Evolutionary conservation across 495 filamentous ascomycete genomes (phyloP).

Genomic region (Penicillium roqueforti): DNA sequence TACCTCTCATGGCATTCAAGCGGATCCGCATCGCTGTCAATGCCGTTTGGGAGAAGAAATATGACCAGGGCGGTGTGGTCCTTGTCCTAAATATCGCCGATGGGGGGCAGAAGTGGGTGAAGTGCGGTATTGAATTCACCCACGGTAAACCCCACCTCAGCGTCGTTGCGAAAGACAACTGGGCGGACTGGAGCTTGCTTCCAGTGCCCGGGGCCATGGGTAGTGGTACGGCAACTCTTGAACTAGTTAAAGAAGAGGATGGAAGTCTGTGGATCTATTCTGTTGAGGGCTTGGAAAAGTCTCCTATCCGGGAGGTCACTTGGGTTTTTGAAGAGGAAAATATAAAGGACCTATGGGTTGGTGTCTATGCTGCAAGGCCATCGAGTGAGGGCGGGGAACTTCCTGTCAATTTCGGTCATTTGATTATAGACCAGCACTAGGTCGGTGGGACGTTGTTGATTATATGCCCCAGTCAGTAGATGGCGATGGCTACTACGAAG

Average conservation of each 20-base stretch:
- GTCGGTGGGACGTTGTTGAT: background rate
- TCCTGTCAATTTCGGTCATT: constrained; percentile 44
- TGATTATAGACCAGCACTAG: constrained; percentile 22
- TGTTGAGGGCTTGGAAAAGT: constrained; percentile 46
- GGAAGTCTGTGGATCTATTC: constrained; percentile 71
- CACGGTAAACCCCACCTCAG: constrained; percentile 58
- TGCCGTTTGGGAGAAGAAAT: constrained; percentile 57
- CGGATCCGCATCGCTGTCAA: constrained; percentile 59
- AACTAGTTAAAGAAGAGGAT: constrained; percentile 56
- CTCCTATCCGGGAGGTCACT: constrained; percentile 58
- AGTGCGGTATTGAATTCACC: constrained; percentile 76
- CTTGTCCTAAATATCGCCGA: constrained; percentile 46
- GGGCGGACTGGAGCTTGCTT: constrained; percentile 73
- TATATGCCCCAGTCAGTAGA: background rate
- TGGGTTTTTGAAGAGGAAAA: constrained; percentile 59
- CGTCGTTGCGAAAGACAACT: constrained; percentile 65
- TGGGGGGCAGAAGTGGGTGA: constrained; percentile 59
- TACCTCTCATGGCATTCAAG: constrained; percentile 56
- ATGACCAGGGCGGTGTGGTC: constrained; percentile 78
- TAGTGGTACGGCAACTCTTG: constrained; percentile 55
- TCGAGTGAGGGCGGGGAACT: constrained; percentile 45
- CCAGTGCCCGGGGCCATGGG: constrained; percentile 50
- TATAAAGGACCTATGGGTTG: constrained; percentile 47
- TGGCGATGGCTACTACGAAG: background rate
- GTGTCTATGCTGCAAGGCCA: constrained; percentile 61